phyloP scores from a whole-genome alignment of 2,329 filamentous ascomycete genomes.

The Trematosphaeria pertusa region DNA sequence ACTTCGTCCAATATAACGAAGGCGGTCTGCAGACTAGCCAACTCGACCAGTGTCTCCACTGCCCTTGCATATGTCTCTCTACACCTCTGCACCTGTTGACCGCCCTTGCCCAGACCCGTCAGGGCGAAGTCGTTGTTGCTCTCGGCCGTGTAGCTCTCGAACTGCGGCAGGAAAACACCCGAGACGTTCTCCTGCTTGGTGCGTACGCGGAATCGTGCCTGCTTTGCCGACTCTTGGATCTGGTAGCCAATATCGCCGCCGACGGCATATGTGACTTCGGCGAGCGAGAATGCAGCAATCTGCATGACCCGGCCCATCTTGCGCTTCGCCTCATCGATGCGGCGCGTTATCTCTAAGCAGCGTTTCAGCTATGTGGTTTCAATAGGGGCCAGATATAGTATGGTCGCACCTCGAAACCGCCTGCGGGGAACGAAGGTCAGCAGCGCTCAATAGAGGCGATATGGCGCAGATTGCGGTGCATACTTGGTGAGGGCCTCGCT shows the following conservation, averaged over 20 bases:
- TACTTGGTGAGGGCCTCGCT: slow-evolving; percentile 98
- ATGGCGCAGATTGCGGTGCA: slow-evolving; percentile 33
- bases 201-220: slow-evolving; percentile 88
- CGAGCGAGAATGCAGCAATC: slow-evolving; percentile 95
- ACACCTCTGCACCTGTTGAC: slow-evolving; percentile 94
- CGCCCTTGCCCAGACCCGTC: slow-evolving; percentile 94
- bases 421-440: slow-evolving; percentile 54
- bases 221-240: slow-evolving; percentile 93
- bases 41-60: slow-evolving; percentile 93
- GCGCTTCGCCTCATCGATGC: slow-evolving; percentile 98
- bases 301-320: slow-evolving; percentile 99
- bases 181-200: slow-evolving; percentile 99
- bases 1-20: slow-evolving; percentile 99
- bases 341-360: slow-evolving; percentile 79
- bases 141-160: slow-evolving; percentile 89
- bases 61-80: slow-evolving; percentile 95
- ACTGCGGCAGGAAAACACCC: slow-evolving; percentile 90
- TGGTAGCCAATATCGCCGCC: slow-evolving; percentile 95
- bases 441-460: slow-evolving; percentile 8
- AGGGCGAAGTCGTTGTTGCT: slow-evolving; percentile 95
- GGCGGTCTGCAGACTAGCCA: slow-evolving; percentile 94
- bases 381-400: slow-evolving; percentile 15
- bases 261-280: slow-evolving; percentile 96
- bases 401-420: slow-evolving; percentile 79
- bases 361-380: slow-evolving; percentile 30